Evolutionary conservation across 192 early-diverging fungal genomes (phyloP).

Genomic region (Funneliformis geosporum): DNA sequence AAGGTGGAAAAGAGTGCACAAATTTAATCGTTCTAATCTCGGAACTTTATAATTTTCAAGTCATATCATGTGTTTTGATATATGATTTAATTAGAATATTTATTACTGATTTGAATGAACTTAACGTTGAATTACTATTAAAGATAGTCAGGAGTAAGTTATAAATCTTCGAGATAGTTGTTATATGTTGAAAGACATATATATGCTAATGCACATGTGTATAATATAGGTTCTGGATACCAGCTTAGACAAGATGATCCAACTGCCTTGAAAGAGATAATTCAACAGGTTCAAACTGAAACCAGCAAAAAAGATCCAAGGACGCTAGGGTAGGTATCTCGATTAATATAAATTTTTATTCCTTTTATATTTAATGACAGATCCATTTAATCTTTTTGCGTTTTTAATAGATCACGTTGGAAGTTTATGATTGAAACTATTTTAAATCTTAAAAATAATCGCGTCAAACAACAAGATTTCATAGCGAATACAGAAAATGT

Average conservation of each 20-base stretch:
- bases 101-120: constrained; percentile 70
- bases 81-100: constrained; percentile 83
- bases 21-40: constrained; percentile 81
- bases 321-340: constrained; percentile 44
- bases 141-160: constrained; percentile 70
- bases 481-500: constrained; percentile 63
- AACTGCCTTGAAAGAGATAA: constrained; percentile 86
- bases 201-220: background rate
- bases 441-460: constrained; percentile 90
- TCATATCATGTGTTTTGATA: constrained; percentile 79
- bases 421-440: constrained; percentile 98
- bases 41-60: constrained; percentile 89
- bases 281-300: constrained; percentile 65
- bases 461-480: constrained; percentile 60
- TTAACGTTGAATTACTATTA: constrained; percentile 88
- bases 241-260: constrained; percentile 94
- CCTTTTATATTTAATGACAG: background rate
- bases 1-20: constrained; percentile 66
- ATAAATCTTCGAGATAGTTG: background rate
- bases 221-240: constrained; percentile 63
- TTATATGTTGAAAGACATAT: background rate
- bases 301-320: constrained; percentile 46
- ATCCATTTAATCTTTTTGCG: background rate
- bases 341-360: background rate
- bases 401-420: constrained; percentile 54